Base-by-base conservation (phyloP, 2,329 filamentous ascomycete species). In the Penicillium corylophilum region DNA sequence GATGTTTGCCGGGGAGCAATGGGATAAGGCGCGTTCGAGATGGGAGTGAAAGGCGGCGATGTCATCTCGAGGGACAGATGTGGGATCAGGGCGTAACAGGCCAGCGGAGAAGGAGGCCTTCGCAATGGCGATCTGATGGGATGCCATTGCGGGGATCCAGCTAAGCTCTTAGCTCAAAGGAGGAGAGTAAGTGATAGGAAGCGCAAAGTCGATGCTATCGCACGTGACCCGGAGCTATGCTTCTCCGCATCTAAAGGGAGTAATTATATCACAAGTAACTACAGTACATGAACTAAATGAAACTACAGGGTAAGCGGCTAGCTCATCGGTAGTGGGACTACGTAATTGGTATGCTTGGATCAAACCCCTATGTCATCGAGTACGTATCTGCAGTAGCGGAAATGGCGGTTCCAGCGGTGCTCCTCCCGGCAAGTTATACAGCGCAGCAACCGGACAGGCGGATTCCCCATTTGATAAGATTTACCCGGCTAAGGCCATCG, bases 1-100 rank as follows among this genome's bases (percentile, higher is more conserved):
- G 80, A 94, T 87, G 78, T 93, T 91, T 78, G 79, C 75, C 67
- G 85, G 81, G 66, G 88, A 89, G 82, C 89, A 93, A 77, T 84
- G 82, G 74, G 80, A 74, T 67, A 89, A 75, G 64, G 82, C 81
- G 68, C 79, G 75, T 70, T 85, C 81, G 64, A 94, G 79, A 53
- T 84, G 77, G 57, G 75, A 69, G 71, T 90, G 82, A 71, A 93
- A 88, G 51, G 80, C 72, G 61, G 86, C 80, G 70, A 93, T 87
- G 53, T 87, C 82, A 64, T 85, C 82, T 68, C 86, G 85, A 44
- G 83, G 74, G 50, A 89, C 81, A 9, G 87, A 81, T 18, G 76
- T 78, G n/a, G 88, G 87, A 67, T 93, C 89, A 36, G 86, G 82
- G 55, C 87, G 85, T 51, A 93, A 80, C 38, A 93, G 83, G 9